Percentiles rank a stretch among this genome's conserved stretches.
phyloP scores from a whole-genome alignment of 345 rosid genomes.

The Lepidium sativum region DNA sequence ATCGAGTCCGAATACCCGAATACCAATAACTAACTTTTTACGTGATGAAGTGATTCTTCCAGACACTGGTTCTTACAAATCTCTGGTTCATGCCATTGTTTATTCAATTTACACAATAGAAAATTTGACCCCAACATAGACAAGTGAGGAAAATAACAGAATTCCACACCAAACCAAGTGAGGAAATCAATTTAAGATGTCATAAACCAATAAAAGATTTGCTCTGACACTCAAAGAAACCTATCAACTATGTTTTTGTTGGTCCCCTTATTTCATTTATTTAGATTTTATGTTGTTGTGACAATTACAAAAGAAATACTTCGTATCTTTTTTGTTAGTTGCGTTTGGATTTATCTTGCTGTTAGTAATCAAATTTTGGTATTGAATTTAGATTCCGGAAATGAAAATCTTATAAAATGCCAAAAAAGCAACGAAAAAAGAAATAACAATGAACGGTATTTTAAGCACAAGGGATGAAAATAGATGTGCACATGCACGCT shows the following conservation, averaged over 20 bases:
- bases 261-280: too few relatives aligned
- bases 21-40: too few relatives aligned
- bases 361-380: neutral
- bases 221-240: neutral
- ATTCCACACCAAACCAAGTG: neutral
- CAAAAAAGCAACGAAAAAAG: neutral
- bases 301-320: too few relatives aligned
- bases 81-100: neutral
- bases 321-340: neutral
- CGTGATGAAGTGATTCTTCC: neutral
- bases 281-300: too few relatives aligned
- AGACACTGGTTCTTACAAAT: neutral
- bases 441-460: neutral
- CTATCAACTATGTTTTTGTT: neutral
- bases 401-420: neutral
- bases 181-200: neutral
- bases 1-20: too few relatives aligned
- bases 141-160: neutral
- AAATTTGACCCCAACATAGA: too few relatives aligned
- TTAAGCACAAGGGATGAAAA: neutral
- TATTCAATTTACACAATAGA: neutral
- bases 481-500: slow-evolving; percentile 7
- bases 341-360: neutral
- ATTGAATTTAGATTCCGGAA: neutral
- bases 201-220: neutral